Evolutionary conservation across 257 asterid genomes (phyloP), one percentile per base, ranked within the genome.

Genomic region (Mentha longifolia): DNA sequence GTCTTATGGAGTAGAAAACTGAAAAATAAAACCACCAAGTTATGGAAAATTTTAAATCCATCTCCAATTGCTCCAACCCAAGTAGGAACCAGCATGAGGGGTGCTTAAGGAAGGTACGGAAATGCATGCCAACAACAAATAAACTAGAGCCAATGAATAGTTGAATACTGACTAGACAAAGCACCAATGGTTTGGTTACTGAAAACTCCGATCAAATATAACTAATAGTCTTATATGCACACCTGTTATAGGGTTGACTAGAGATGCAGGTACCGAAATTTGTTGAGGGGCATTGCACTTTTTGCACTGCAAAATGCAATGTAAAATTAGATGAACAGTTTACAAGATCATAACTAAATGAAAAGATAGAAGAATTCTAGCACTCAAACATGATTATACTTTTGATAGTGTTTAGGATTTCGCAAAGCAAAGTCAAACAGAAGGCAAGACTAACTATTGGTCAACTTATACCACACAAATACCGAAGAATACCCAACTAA

Each of bases 251-350:
- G 92, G 68, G 76, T 81, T 80, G 65, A 65, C 76, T 31, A 92
- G 76, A 83, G 98, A 84, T 72, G 86, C 70, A 42, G 91, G 71
- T 71, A 82, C 77, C 71, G 80, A 80, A 54, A 75, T 77, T 49
- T 89, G 85, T 72, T 79, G 71, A 61, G 87, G 78, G 71, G 90
- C 84, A 82, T 78, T 83, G 86, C 98, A 92, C 74, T 88, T 88
- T 84, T 90, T 92, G 83, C 97, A 92, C 97, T 92, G 66, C 81
- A 87, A 71, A 28, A 28, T 28, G 3, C 3, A 28, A 47, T 74
- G 74, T 75, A 72, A 54, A 60, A 22, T 20, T 20, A 86, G 85
- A 83, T 74, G 55, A 49, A 57, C 64, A 43, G 51, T 42, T 64
- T 61, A 28, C 64, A 31, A 37, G 79, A 25, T 62, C 10, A 59